Evolutionary conservation across 2,329 filamentous ascomycete genomes (phyloP).

Genomic region (Colletotrichum sp.): DNA sequence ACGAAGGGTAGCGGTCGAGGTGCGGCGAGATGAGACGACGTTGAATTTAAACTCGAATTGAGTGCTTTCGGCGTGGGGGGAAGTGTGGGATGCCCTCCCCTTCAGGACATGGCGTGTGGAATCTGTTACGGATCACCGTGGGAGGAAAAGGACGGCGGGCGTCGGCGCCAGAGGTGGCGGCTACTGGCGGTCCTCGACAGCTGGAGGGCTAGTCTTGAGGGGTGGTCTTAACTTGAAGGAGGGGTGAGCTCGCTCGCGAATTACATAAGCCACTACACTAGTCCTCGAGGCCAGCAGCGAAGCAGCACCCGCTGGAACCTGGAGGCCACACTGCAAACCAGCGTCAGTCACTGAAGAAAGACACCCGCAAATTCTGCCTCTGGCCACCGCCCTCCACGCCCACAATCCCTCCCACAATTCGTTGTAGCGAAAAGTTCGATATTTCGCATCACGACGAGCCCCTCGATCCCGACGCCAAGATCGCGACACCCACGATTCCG

Average conservation of each 20-base stretch:
- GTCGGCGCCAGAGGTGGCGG: not conserved
- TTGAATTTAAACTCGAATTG: constrained; percentile 24
- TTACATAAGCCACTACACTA: not conserved
- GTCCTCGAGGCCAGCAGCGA: not conserved
- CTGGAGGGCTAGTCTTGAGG: not conserved
- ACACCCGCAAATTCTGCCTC: constrained; percentile 36
- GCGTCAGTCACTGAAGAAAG: not conserved
- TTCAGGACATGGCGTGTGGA: constrained; percentile 11
- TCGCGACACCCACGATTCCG: constrained; percentile 28
- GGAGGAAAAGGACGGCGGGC: not conserved
- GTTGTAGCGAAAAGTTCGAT: constrained; percentile 46
- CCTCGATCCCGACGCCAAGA: constrained; percentile 13
- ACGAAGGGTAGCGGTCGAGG: not conserved
- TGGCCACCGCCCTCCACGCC: constrained; percentile 39
- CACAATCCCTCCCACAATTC: constrained; percentile 51
- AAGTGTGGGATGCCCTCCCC: constrained; percentile 17
- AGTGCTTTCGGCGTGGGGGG: constrained; percentile 22
- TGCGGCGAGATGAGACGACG: constrained; percentile 21
- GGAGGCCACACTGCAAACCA: not conserved
- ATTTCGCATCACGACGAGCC: constrained; percentile 36
- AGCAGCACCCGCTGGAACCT: not conserved
- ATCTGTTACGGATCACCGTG: constrained; percentile 17
- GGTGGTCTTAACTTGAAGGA: not conserved
- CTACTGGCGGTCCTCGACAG: not conserved
- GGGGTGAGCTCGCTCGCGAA: not conserved